Conservation (phyloP, 2,329 filamentous ascomycete genomes). For the Trichophyton simii region DNA sequence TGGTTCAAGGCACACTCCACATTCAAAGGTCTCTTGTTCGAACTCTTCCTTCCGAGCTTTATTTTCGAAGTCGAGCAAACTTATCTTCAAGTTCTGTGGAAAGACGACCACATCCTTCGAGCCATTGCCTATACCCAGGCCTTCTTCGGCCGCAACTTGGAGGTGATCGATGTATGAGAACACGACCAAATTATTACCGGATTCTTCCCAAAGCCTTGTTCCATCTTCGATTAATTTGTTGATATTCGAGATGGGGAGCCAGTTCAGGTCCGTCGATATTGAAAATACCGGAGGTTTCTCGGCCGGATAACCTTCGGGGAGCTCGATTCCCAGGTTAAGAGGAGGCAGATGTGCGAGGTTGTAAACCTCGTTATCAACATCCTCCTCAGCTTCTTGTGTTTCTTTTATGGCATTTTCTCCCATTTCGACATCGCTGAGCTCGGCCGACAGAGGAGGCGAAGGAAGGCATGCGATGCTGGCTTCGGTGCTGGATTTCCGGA, state of each 20-base stretch:
- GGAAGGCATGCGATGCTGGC: neutral
- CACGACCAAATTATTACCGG: constrained; percentile 43
- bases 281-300: constrained; percentile 38
- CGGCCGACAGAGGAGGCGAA: neutral
- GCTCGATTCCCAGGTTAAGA: constrained; percentile 39
- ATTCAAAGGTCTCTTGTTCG: constrained; percentile 73
- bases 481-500: constrained; percentile 17
- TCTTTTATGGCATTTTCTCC: neutral
- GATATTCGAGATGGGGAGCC: constrained; percentile 40
- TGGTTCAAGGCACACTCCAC: constrained; percentile 78
- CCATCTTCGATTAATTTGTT: constrained; percentile 37
- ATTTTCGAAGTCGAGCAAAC: constrained; percentile 65
- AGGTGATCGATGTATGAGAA: constrained; percentile 50
- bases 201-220: constrained; percentile 46
- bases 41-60: constrained; percentile 63
- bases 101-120: constrained; percentile 35
- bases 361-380: constrained; percentile 27
- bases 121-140: constrained; percentile 38
- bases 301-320: constrained; percentile 46
- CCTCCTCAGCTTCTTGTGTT: neutral
- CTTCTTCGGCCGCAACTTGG: constrained; percentile 45
- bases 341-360: constrained; percentile 45
- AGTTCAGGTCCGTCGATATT: constrained; percentile 39
- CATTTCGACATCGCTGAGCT: constrained; percentile 2
- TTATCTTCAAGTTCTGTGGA: constrained; percentile 46